These are phyloP conservation scores for Yamadazyma triangularis DNA, from an alignment of 1,139 yeast genomes.

Conservation along the genomic window DNA sequence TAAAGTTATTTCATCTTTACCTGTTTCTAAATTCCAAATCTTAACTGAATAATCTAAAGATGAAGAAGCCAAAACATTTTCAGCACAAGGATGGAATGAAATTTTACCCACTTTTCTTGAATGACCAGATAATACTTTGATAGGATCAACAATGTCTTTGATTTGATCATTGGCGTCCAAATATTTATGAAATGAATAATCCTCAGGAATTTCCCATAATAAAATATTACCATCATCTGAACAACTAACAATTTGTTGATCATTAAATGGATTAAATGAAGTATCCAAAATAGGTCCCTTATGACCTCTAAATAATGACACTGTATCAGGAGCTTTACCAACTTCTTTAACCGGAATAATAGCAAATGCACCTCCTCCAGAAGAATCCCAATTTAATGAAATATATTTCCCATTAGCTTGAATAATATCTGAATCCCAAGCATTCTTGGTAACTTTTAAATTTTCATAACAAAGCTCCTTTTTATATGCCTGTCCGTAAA, in stretches of 20 bases:
- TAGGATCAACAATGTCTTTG: conserved; percentile 64
- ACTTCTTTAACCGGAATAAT: conserved; percentile 80
- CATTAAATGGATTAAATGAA: conserved; percentile 88
- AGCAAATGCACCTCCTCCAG: conserved; percentile 98
- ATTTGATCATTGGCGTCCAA: conserved; percentile 59
- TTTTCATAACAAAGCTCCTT: conserved; percentile 88
- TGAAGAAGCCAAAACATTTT: conserved; percentile 79
- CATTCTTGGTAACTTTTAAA: conserved; percentile 78
- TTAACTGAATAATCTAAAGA: conserved; percentile 89
- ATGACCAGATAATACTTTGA: conserved; percentile 74
- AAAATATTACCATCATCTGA: conserved; percentile 90
- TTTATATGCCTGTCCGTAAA: conserved; percentile 87
- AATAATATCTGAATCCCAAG: conserved; percentile 92
- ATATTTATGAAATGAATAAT: conserved; percentile 63
- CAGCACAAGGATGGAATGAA: conserved; percentile 83
- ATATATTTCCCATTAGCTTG: conserved; percentile 76
- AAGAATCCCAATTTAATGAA: conserved; percentile 87
- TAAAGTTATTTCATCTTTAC: conserved; percentile 66
- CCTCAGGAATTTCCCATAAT: conserved; percentile 82
- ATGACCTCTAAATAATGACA: conserved; percentile 92
- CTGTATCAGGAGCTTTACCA: conserved; percentile 94
- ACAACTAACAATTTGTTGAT: conserved; percentile 70
- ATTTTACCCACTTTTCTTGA: conserved; percentile 93
- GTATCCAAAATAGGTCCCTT: conserved; percentile 94
- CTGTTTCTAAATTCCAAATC: conserved; percentile 82